Percentiles rank a stretch among this genome's conserved stretches.
Evolutionary conservation across 148 eudicot species (phyloP).

Genomic region (Selenicereus undatus): DNA sequence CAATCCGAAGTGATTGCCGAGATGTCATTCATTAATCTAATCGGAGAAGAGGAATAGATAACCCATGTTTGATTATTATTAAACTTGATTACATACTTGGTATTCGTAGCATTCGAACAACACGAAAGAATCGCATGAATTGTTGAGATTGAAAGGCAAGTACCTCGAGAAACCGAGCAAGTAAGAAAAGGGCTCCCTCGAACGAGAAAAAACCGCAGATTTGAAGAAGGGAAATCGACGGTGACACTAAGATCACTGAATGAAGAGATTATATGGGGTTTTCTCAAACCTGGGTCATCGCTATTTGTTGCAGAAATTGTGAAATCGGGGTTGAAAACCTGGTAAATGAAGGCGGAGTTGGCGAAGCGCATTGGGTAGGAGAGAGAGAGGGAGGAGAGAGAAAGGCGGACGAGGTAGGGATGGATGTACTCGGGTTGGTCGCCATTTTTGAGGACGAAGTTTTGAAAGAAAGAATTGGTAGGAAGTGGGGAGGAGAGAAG

Average conservation of each 20-base stretch:
- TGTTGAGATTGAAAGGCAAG: constrained; percentile 45
- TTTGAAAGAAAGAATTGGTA: constrained; percentile 87
- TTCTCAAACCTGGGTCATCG: constrained; percentile 22
- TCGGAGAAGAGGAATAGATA: constrained; percentile 57
- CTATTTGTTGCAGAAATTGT: constrained; percentile 42
- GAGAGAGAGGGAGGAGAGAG: constrained; percentile 50
- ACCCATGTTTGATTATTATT: constrained; percentile 79
- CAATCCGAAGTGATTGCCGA: constrained; percentile 45
- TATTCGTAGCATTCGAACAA: constrained; percentile 37
- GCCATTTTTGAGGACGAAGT: constrained; percentile 76
- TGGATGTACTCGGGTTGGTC: constrained; percentile 87
- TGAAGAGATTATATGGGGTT: constrained; percentile 45
- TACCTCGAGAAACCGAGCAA: constrained; percentile 35
- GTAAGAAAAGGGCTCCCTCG: constrained; percentile 88
- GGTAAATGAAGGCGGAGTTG: constrained; percentile 47
- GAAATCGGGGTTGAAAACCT: constrained; percentile 61
- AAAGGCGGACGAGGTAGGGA: constrained; percentile 62
- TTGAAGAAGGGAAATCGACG: constrained; percentile 59
- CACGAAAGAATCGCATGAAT: constrained; percentile 61
- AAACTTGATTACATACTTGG: constrained; percentile 58
- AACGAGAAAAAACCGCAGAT: constrained; percentile 63
- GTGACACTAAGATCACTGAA: constrained; percentile 70
- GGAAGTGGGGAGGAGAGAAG: constrained; percentile 67
- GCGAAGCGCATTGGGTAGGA: constrained; percentile 64
- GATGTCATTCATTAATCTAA: constrained; percentile 39